These are phyloP conservation scores for Trichothecium sympodiale DNA, from an alignment of 2,329 filamentous ascomycete species.

Conservation along the genomic window DNA sequence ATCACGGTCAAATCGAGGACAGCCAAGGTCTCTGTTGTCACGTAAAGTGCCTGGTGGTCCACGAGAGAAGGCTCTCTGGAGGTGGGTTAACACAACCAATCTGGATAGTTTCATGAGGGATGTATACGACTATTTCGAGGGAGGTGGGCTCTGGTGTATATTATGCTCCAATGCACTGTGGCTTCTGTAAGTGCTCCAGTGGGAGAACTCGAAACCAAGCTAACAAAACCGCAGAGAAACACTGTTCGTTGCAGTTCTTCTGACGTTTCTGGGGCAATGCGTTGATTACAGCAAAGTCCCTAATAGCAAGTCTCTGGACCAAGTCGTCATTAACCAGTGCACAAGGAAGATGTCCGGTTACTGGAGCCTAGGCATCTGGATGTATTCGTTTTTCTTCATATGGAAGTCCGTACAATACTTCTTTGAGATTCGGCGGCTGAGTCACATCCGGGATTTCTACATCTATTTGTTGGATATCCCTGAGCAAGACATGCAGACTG, in stretches of 20 bases:
- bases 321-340: slow-evolving; percentile 60
- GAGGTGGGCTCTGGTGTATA: slow-evolving; percentile 78
- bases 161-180: slow-evolving; percentile 60
- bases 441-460: slow-evolving; percentile 78
- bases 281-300: slow-evolving; percentile 70
- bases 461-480: slow-evolving; percentile 72
- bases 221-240: slow-evolving; percentile 48
- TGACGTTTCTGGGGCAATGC: slow-evolving; percentile 77
- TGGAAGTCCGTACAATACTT: slow-evolving; percentile 67
- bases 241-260: slow-evolving; percentile 69
- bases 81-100: slow-evolving; percentile 86
- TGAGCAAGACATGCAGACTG: slow-evolving; percentile 77
- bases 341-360: slow-evolving; percentile 62
- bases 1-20: slow-evolving; percentile 4
- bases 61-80: slow-evolving; percentile 73
- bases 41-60: slow-evolving; percentile 21
- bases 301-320: slow-evolving; percentile 44
- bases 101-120: slow-evolving; percentile 76
- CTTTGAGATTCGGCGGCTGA: slow-evolving; percentile 60
- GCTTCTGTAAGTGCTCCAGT: slow-evolving; percentile 47
- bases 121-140: slow-evolving; percentile 78
- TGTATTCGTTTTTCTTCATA: slow-evolving; percentile 78
- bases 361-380: slow-evolving; percentile 71
- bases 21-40: slow-evolving; percentile 18
- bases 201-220: slow-evolving; percentile 2